Evolutionary conservation across 208 protist species (phyloP), one percentile per base, ranked within the genome.

Genomic region (Angomonas deanei): DNA sequence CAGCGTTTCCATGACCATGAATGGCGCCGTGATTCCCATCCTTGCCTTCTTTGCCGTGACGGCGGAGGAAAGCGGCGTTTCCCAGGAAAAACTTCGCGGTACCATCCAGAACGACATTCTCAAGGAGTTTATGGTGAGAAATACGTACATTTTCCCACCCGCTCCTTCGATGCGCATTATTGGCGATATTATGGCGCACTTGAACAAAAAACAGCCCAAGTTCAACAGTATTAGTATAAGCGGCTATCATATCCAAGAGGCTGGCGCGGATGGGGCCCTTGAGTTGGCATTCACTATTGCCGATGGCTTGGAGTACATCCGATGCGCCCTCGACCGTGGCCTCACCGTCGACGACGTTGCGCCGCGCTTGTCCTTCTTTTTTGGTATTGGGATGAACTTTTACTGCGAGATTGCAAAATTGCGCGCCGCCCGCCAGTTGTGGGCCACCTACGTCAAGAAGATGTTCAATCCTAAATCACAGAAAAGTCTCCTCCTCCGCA

Each of bases 41-140:
- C 61, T 98, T 1, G 96, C 95, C 32, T 98, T 98, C 86, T 98
- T 97, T 63, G 84, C 98, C 15, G 96, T 97, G 2, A 80, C 93
- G 11, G 97, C 84, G 15, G 92, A 98, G 66, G 96, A 97, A 66
- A 88, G 86, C 49, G 97, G 96, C 36, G 96, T 95, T 0, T 46
- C 69, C 11, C 78, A 93, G 55, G 66, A 82, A 32, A 74, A 97
- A 68, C 78, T 99, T 10, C 57, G 82, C 0, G 97, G 97, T 53
- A 99, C 97, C 3, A 98, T 99, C 49, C 96, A 98, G 75, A 99
- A 99, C 68, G 97, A 99, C 70, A 99, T 99, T 67, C 77, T 99
- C 13, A 99, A 99, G 72, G 97, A 98, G 72, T 98, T 98, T 68
- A 97, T 98, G 94, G 93, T 98, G 13, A 80, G 83, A 36, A 99